These are phyloP conservation scores for Neophaeococcomyces mojaviensis DNA, from an alignment of 2,329 filamentous ascomycete genomes.

Conservation along the genomic window DNA sequence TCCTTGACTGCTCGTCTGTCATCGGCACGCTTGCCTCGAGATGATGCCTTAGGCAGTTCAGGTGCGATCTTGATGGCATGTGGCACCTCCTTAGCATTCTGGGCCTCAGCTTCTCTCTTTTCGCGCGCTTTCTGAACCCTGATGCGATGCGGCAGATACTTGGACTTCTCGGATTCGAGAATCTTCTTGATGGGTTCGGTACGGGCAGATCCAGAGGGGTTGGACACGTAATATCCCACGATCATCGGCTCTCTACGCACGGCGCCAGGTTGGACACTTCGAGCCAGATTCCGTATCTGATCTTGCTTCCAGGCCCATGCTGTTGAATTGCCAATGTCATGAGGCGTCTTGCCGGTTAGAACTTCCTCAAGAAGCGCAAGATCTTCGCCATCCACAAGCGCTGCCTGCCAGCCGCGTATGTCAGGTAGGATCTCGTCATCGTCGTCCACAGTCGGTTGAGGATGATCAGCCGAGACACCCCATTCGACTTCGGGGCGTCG, in stretches of 20 bases:
- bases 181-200: slow-evolving; percentile 95
- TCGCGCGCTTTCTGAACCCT: slow-evolving; percentile 88
- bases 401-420: slow-evolving; percentile 61
- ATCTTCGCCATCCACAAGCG: slow-evolving; percentile 64
- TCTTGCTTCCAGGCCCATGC: slow-evolving; percentile 67
- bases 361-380: slow-evolving; percentile 46
- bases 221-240: slow-evolving; percentile 72
- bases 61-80: slow-evolving; percentile 62
- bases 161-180: slow-evolving; percentile 92
- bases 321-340: slow-evolving; percentile 49
- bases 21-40: slow-evolving; percentile 87
- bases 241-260: slow-evolving; percentile 33
- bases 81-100: slow-evolving; percentile 58
- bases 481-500: slow-evolving; percentile 47
- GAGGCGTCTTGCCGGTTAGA: slow-evolving; percentile 39
- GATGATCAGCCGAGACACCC: slow-evolving; percentile 52
- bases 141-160: slow-evolving; percentile 95
- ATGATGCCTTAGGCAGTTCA: slow-evolving; percentile 76
- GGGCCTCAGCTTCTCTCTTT: slow-evolving; percentile 68
- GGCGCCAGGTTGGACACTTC: slow-evolving; percentile 38
- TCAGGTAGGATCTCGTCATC: slow-evolving; percentile 58
- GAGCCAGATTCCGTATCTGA: slow-evolving; percentile 62
- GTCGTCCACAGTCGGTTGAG: slow-evolving; percentile 59
- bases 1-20: slow-evolving; percentile 92
- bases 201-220: slow-evolving; percentile 73